These are phyloP conservation scores for Eucalyptus victrix DNA, from an alignment of 345 rosid species.

Conservation along the genomic window DNA sequence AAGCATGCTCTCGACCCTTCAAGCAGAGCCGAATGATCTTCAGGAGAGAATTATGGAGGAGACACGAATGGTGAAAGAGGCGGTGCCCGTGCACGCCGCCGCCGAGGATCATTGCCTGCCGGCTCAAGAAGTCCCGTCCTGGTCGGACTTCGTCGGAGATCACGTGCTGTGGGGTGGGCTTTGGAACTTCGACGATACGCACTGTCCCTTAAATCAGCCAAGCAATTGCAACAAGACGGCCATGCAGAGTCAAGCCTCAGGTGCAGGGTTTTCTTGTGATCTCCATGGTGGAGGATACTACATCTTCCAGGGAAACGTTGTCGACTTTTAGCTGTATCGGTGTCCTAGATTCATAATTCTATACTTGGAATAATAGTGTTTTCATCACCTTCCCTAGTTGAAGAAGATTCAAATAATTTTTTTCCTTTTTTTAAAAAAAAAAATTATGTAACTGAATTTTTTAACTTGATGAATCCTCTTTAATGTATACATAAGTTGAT, in stretches of 20 bases:
- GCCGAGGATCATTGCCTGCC: conserved; percentile 15
- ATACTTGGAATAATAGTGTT: background rate
- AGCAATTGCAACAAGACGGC: background rate
- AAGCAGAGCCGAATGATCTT: background rate
- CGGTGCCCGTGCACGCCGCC: background rate
- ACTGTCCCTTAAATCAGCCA: conserved; percentile 1
- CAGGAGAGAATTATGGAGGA: background rate
- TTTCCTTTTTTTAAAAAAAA: background rate
- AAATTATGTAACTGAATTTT: background rate
- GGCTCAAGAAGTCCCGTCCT: conserved; percentile 2
- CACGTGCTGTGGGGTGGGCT: conserved; percentile 41
- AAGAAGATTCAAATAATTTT: background rate
- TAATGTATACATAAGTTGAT: background rate
- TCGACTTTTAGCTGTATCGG: background rate
- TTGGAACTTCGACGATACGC: conserved; percentile 33
- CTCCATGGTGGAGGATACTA: background rate
- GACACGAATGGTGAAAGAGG: background rate
- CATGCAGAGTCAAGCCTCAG: background rate
- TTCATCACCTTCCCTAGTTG: background rate
- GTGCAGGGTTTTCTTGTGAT: conserved; percentile 16
- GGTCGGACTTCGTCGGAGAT: conserved; percentile 9
- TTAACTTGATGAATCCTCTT: background rate
- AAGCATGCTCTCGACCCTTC: background rate
- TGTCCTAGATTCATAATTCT: background rate
- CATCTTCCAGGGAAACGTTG: background rate